phyloP scores from a whole-genome alignment of 345 rosid genomes.

The Melastoma malabathricum region DNA sequence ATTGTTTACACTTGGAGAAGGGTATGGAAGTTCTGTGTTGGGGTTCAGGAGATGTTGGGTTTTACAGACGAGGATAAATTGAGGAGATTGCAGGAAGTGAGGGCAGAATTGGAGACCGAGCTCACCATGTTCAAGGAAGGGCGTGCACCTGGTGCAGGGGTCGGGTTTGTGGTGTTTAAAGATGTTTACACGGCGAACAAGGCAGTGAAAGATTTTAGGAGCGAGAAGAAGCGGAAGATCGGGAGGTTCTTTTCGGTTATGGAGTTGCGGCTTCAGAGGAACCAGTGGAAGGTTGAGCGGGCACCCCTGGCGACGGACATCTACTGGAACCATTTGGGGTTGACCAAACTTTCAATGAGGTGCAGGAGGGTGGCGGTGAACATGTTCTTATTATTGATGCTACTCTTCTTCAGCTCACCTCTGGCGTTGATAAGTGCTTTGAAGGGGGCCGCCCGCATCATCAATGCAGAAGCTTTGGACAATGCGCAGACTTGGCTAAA shows the following conservation, averaged over 20 bases:
- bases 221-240: constrained; percentile 59
- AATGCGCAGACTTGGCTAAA: constrained; percentile 77
- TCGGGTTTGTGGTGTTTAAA: constrained; percentile 84
- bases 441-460: constrained; percentile 71
- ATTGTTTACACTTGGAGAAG: constrained; percentile 22
- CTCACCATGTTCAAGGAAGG: constrained; percentile 68
- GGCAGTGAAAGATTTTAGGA: constrained; percentile 73
- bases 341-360: constrained; percentile 56
- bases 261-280: constrained; percentile 80
- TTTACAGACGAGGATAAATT: constrained; percentile 36
- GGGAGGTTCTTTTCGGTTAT: constrained; percentile 81
- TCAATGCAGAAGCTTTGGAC: constrained; percentile 90
- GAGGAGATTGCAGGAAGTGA: constrained; percentile 59
- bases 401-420: constrained; percentile 89
- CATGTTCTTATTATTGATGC: constrained; percentile 65
- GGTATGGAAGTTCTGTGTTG: constrained; percentile 15
- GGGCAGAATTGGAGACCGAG: constrained; percentile 62
- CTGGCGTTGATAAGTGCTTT: constrained; percentile 78
- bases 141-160: constrained; percentile 74
- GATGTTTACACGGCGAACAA: constrained; percentile 93
- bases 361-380: constrained; percentile 69
- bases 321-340: constrained; percentile 92
- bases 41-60: constrained; percentile 19
- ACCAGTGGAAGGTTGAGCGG: constrained; percentile 96
- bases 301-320: constrained; percentile 94